Conservation (phyloP, 306 rosid genomes). For the Lathyrus aphaca region DNA sequence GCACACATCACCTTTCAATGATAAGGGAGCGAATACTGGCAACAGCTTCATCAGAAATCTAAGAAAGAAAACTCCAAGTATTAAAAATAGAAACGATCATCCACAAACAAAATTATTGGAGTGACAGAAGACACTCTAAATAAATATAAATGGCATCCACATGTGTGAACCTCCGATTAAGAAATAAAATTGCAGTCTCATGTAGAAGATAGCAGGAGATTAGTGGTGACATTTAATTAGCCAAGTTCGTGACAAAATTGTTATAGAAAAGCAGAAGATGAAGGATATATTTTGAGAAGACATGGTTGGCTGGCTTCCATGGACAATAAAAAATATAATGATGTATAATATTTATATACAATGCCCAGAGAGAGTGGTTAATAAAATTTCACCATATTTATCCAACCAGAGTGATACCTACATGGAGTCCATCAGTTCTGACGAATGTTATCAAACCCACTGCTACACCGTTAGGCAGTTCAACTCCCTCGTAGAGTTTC, state of each 20-base stretch:
- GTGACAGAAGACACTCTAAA: conserved; percentile 22
- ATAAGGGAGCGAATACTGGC: conserved; percentile 68
- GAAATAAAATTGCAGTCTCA: conserved; percentile 26
- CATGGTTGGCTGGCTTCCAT: conserved; percentile 2
- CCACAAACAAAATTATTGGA: conserved; percentile 27
- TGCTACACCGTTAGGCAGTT: conserved; percentile 72
- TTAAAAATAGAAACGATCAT: conserved; percentile 34
- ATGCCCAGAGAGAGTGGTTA: conserved; percentile 31
- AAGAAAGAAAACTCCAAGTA: conserved; percentile 36
- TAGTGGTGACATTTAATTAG: conserved; percentile 23
- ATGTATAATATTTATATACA: conserved; percentile 21
- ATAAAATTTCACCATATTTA: conserved; percentile 36
- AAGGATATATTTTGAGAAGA: neutral
- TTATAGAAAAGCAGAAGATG: neutral
- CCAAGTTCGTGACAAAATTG: conserved; percentile 17
- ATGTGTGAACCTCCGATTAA: neutral
- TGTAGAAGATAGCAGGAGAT: conserved; percentile 13
- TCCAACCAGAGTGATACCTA: conserved; percentile 64
- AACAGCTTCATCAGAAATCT: conserved; percentile 95
- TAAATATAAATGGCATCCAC: conserved; percentile 26
- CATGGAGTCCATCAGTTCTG: conserved; percentile 95
- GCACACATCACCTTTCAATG: conserved; percentile 63
- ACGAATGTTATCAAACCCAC: conserved; percentile 84
- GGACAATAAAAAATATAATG: conserved; percentile 24
- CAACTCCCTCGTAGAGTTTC: conserved; percentile 94